Evolutionary conservation across 1,284 basidiomycete species (phyloP), one percentile per base, ranked within the genome.

Genomic region (Schizophyllum commune): DNA sequence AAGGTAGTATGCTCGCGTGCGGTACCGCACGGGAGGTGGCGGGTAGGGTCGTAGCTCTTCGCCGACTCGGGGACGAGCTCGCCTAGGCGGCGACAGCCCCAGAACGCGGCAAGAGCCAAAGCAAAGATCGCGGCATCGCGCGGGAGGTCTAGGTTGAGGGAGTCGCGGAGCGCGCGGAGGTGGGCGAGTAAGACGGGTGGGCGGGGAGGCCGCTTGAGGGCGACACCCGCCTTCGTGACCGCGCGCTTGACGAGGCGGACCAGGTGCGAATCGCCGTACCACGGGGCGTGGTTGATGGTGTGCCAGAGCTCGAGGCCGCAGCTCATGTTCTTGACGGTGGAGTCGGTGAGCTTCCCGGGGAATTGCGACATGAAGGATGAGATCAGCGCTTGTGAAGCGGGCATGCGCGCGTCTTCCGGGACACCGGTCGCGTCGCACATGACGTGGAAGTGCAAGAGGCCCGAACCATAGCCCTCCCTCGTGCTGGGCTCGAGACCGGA

Each of bases 371-470:
- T 61, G 39, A 77, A 77, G 0, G 66, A 65, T 0, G 66, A 61
- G 0, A 78, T 61, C 0, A 77, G 62, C 0, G 60, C 55, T 2
- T 65, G 59, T 0, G 67, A 64, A 0, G 75, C 74, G 0, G 75
- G 77, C 73, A 77, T 75, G 2, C 72, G 67, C 0, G 5, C 9
- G 0, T 60, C 55, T 56, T 77, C 73, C 1, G 64, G 52, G 4
- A 77, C 68, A 0, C 54, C 21, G n/a, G 60, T 52, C 0, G 60
- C 32, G 66, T 77, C 71, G 58, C 75, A 77, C 60, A 72, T 76
- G 57, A 76, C 70, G 1, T 66, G 64, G 60, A 74, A 77, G 0
- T 69, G 66, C 0, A 74, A 67, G 0, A 75, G 64, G 2, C 74
- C 75, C 0, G 75, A 71, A 1, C 66, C 74, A 52, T 76, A 77